Conservation (phyloP, 441 rosid genomes). For the Aleurites moluccanus region DNA sequence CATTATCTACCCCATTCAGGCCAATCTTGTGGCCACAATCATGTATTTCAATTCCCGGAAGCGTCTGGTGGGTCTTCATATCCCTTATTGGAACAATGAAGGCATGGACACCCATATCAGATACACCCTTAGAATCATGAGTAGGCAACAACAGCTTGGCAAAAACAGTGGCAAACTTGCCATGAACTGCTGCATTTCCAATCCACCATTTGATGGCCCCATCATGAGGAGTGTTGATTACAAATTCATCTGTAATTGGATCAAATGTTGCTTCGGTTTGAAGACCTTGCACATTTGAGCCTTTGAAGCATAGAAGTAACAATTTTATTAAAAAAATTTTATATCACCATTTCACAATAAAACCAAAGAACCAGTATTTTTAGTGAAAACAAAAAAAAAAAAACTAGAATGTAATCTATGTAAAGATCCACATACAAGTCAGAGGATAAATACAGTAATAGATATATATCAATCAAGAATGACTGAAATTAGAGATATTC, state of each 20-base stretch:
- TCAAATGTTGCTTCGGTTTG: conserved; percentile 89
- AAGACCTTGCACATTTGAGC: conserved; percentile 93
- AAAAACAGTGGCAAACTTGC: conserved; percentile 95
- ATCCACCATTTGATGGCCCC: conserved; percentile 99
- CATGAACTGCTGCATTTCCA: conserved; percentile 99
- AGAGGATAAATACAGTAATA: not conserved
- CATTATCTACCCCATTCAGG: conserved; percentile 94
- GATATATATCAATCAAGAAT: too few species aligned
- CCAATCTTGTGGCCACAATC: conserved; percentile 98
- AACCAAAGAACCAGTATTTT: not conserved
- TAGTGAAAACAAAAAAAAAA: not conserved
- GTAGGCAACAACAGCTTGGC: conserved; percentile 83
- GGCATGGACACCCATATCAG: conserved; percentile 97
- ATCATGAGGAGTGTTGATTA: conserved; percentile 82
- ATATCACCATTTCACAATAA: not conserved
- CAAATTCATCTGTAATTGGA: conserved; percentile 73
- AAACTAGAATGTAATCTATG: not conserved
- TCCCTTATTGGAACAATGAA: conserved; percentile 95
- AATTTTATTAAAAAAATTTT: conserved; percentile 10
- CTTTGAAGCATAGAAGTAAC: conserved; percentile 40
- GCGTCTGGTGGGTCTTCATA: conserved; percentile 69
- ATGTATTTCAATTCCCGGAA: conserved; percentile 87
- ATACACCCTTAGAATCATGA: conserved; percentile 64
- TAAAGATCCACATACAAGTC: not conserved
- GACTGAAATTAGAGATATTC: too few species aligned